phyloP scores from a whole-genome alignment of 148 eudicot species.

The Rhododendron williamsianum region DNA sequence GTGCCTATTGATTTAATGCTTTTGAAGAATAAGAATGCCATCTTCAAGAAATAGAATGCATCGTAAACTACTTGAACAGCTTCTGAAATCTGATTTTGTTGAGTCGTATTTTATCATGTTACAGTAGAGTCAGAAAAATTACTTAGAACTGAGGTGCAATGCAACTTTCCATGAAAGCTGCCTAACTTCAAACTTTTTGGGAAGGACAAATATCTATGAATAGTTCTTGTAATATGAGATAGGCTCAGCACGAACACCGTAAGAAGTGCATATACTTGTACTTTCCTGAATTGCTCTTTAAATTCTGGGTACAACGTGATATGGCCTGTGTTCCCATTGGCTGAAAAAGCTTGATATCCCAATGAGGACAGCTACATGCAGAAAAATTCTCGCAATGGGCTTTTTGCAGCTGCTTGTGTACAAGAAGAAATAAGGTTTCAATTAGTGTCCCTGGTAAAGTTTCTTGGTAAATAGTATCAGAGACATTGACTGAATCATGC shows the following conservation, averaged over 20 bases:
- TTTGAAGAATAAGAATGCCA: background rate
- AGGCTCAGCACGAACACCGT: background rate
- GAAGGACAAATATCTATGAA: background rate
- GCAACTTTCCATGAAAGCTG: background rate
- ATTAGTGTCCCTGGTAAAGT: background rate
- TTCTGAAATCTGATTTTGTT: background rate
- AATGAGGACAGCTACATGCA: background rate
- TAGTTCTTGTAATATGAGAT: background rate
- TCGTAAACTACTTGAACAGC: constrained; percentile 1
- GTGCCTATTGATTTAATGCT: background rate
- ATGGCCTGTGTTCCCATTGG: background rate
- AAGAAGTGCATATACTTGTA: background rate
- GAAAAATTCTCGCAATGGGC: background rate
- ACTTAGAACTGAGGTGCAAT: background rate
- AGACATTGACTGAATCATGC: background rate
- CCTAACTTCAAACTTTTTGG: background rate
- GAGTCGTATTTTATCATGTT: background rate
- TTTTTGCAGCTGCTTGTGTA: background rate
- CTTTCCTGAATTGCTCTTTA: background rate
- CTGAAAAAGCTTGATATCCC: background rate
- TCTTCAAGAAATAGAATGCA: background rate
- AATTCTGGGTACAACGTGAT: background rate
- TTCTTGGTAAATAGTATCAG: background rate
- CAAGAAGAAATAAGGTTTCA: background rate
- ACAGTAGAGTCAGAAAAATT: background rate